Evolutionary conservation across 2,329 filamentous ascomycete genomes (phyloP), one percentile per base, ranked within the genome.

Genomic region (Trichoderma sp.): DNA sequence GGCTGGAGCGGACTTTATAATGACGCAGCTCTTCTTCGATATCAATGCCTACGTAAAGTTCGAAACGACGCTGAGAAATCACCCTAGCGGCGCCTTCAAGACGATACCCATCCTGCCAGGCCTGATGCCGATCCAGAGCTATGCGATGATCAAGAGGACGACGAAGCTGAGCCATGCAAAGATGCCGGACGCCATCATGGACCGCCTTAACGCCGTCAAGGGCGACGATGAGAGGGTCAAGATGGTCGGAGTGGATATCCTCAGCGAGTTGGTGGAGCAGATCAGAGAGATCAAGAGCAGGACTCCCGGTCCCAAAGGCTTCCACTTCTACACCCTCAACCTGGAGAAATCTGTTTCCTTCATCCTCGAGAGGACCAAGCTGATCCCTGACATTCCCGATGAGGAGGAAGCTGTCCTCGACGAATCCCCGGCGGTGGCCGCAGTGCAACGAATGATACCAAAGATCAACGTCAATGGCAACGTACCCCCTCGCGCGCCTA

Each of bases 21-120:
- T 99, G 92, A 98, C 95, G 0, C 95, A 99, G 77, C 83, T 99
- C 9, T 98, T 97, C 78, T 99, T 97, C 77, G 93, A 98, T 74
- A 85, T 93, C 26, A 83, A 90, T 3, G 91, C 91, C 19, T 99
- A 96, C 74, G 85, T 88, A 63, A 81, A 81, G 41, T 98, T 96
- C 73, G 94, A 98, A 79, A 84, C 81, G 69, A 85, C 83, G 58
- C 77, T 99, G 69, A 83, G 93, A 67, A 85, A 89, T 61, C 92
- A 99, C 73, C 87, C 91, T 55, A 96, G 91, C 72, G 92, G 92
- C 3, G 84, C 85, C 3, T 97, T 99, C 79, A 91, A 91, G 78
- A 87, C 85, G 3, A 90, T 97, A 26, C 90, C 92, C 7, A 96
- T 99, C 70, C 91, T 99, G 64, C 94, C 95, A 0, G 95, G 95